Evolutionary conservation across 2,329 filamentous ascomycete species (phyloP), one percentile per base, ranked within the genome.

Genomic region (Ascochyta fabae): DNA sequence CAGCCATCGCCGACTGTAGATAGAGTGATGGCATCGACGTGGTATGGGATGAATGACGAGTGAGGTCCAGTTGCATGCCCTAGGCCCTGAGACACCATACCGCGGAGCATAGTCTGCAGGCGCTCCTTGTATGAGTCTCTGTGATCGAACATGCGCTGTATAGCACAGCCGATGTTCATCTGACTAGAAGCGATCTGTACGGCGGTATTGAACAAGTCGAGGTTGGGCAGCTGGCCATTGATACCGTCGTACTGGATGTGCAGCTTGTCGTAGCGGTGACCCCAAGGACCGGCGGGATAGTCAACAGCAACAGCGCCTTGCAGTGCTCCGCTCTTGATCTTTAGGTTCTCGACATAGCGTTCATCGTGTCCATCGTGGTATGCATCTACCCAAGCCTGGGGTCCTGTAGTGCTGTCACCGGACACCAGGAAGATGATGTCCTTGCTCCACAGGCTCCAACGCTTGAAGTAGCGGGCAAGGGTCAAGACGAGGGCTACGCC

Each of bases 391-490:
- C 95, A 99, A 23, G 95, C 95, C 73, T 98, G 93, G 0, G 92
- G 91, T 0, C 94, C 95, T 10, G 91, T 89, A 56, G 88, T 89
- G 74, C 92, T 96, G 76, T 99, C 95, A 0, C 91, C 88, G 0
- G 95, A 88, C 42, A 99, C 84, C 6, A 99, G 78, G 65, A 99
- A 87, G 55, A 99, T 94, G 64, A 99, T 96, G 74, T 99, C 95
- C 77, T 99, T 99, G 56, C 93, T 97, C 95, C 95, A 99, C 26
- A 99, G 83, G 48, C 92, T 97, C 95, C 95, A 99, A 65, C 89
- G 86, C 77, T 96, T 96, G 79, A 99, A 98, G 77, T 99, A 99
- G 63, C 95, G 86, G 26, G 92, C 91, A 64, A 99, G 78, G 0
- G 94, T 93, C 67, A 99, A 79, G 2, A 92, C 88, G 29, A 99